Evolutionary conservation across 176 grass and related monocot species (phyloP), one percentile per base, ranked within the genome.

Genomic region (Eleusine indica): DNA sequence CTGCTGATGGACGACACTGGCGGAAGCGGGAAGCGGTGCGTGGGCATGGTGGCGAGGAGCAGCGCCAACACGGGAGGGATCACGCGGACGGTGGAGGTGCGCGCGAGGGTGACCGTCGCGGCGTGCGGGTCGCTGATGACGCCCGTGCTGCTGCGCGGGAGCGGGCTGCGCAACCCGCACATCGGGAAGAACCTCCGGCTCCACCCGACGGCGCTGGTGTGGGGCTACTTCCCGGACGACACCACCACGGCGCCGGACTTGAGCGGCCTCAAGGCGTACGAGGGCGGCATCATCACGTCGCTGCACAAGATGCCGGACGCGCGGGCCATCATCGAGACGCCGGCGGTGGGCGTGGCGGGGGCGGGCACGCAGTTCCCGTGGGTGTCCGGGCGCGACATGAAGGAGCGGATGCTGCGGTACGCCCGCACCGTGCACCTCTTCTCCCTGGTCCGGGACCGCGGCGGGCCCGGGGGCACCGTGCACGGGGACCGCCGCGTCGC

Each of bases 271-370:
- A 95, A 89, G 64, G 54, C 19, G 54, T 95, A 88, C 84, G 87
- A 95, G 88, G 96, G 96, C 48, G 93, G 93, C 79, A 95, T 98
- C 80, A 98, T 98, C 85, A 98, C 96, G 40, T 93, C 93, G 2
- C 29, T 95, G 47, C 89, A 95, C 91, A 98, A 93, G 87, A 89
- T 90, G 3, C 15, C 74, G 29, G 72, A 58, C 35, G 58, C 29
- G 44, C 54, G 84, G 7, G 83, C 80, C 30, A 91, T 98, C 77
- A 83, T 98, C 44, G 91, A 98, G 83, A 78, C 96, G 10, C 87
- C 93, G 11, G 62, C 81, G 32, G 8, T 98, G 47, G 91, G 93
- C 11, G 82, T 80, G 54, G 91, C 82, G 1, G 53, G 70, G 3
- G 80, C 82, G 4, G 84, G 85, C 32, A 80, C 89, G 39, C 61